A percentile compares a stretch with the other conserved stretches of the same genome.
Evolutionary conservation across 352 stramenopile species (phyloP).

Genomic region (Globisporangium barbulae): DNA sequence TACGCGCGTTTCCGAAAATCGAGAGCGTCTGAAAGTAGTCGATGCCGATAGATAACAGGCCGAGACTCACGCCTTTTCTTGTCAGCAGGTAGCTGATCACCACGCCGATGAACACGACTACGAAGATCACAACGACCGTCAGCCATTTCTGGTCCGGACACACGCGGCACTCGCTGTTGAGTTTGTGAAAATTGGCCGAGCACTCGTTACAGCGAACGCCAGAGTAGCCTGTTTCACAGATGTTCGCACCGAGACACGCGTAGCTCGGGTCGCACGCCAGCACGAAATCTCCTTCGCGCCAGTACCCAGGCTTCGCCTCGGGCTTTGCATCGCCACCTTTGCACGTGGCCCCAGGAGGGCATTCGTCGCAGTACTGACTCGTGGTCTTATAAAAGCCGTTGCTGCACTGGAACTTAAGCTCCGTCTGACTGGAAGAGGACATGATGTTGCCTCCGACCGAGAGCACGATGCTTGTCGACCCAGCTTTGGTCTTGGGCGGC

Average conservation of each 20-base stretch:
- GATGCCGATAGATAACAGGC: conserved; percentile 73
- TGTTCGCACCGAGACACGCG: conserved; percentile 52
- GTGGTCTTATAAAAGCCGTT: conserved; percentile 47
- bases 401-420: conserved; percentile 65
- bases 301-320: conserved; percentile 46
- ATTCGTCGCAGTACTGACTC: conserved; percentile 45
- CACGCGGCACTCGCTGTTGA: conserved; percentile 55
- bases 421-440: conserved; percentile 50
- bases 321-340: conserved; percentile 45
- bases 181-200: conserved; percentile 47
- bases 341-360: conserved; percentile 45
- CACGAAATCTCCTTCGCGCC: conserved; percentile 51
- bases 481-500: conserved; percentile 55
- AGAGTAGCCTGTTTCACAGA: conserved; percentile 41
- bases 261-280: conserved; percentile 52
- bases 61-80: conserved; percentile 61
- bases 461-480: conserved; percentile 46
- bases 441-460: conserved; percentile 60
- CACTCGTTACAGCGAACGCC: conserved; percentile 48
- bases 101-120: conserved; percentile 40
- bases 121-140: conserved; percentile 42
- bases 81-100: conserved; percentile 60
- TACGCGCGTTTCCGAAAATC: conserved; percentile 69
- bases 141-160: conserved; percentile 61
- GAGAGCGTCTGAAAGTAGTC: conserved; percentile 87